Evolutionary conservation across 148 eudicot species (phyloP).

Genomic region (Spergularia marina): DNA sequence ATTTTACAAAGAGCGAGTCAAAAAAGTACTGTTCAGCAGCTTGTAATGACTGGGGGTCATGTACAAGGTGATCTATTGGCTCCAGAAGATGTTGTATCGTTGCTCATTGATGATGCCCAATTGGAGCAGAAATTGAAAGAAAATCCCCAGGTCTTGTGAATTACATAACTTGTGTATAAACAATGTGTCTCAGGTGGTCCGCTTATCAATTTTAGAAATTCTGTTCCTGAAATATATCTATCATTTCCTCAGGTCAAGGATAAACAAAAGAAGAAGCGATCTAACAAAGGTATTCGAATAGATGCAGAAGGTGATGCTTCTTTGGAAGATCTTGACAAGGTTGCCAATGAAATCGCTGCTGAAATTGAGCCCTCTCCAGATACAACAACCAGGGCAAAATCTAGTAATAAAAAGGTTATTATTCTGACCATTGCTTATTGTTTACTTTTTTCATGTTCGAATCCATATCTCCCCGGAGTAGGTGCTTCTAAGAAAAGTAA

Average conservation of each 20-base stretch:
- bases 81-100: constrained; percentile 94
- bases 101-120: constrained; percentile 90
- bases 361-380: constrained; percentile 52
- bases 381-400: constrained; percentile 54
- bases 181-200: neutral
- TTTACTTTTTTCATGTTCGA: neutral
- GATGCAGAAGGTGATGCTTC: constrained; percentile 95
- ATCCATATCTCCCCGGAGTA: neutral
- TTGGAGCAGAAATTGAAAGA: constrained; percentile 90
- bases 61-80: constrained; percentile 96
- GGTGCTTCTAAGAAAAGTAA: neutral
- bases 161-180: neutral
- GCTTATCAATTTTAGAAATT: neutral
- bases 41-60: constrained; percentile 99
- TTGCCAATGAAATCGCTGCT: constrained; percentile 40
- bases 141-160: constrained; percentile 59
- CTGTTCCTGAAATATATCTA: constrained; percentile 2
- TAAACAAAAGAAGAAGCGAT: constrained; percentile 74
- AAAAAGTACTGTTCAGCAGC: constrained; percentile 94
- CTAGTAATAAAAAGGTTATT: constrained; percentile 66
- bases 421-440: neutral
- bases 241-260: constrained; percentile 57
- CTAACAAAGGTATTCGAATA: constrained; percentile 70
- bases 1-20: constrained; percentile 95
- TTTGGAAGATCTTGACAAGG: constrained; percentile 73